A percentile compares a stretch with the other conserved stretches of the same genome.
These are phyloP conservation scores for Capronia coronata DNA, from an alignment of 2,329 filamentous ascomycete genomes.

Conservation along the genomic window DNA sequence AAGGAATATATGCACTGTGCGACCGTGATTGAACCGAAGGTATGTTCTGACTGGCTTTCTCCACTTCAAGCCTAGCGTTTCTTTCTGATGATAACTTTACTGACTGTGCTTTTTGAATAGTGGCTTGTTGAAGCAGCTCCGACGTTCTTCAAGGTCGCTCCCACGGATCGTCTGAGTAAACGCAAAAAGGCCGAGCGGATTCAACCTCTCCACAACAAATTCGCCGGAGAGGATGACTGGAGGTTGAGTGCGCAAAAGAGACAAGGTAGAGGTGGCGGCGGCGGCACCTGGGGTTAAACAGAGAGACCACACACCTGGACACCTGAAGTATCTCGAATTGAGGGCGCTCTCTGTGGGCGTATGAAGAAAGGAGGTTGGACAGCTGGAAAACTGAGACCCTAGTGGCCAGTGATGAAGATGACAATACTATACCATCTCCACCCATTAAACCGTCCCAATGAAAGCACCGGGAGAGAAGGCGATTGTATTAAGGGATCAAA, in stretches of 20 bases:
- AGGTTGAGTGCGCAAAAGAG: constrained; percentile 79
- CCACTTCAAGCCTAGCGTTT: not conserved
- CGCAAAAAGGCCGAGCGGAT: constrained; percentile 91
- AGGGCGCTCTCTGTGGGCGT: too few species aligned
- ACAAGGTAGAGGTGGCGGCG: constrained; percentile 75
- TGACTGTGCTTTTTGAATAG: constrained; percentile 7
- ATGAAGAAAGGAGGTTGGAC: too few species aligned
- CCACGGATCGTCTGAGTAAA: constrained; percentile 79
- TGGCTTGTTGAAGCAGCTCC: constrained; percentile 93
- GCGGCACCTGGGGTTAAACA: constrained; percentile 79
- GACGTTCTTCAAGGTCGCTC: constrained; percentile 96
- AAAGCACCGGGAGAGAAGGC: too few species aligned
- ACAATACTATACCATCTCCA: too few species aligned
- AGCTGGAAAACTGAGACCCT: too few species aligned
- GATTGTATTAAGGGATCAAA: too few species aligned
- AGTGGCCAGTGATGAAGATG: too few species aligned
- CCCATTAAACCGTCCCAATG: too few species aligned
- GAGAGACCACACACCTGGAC: not conserved
- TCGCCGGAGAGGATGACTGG: constrained; percentile 91
- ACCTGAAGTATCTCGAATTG: too few species aligned
- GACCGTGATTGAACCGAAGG: constrained; percentile 83
- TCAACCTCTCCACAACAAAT: constrained; percentile 90
- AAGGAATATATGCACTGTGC: constrained; percentile 98
- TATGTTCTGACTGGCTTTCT: constrained; percentile 28
- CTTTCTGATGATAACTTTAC: constrained; percentile 14